Percentiles rank a stretch among this genome's conserved stretches.
phyloP scores from a whole-genome alignment of 2,329 filamentous ascomycete species.

The Cladosporium cucumerinum region DNA sequence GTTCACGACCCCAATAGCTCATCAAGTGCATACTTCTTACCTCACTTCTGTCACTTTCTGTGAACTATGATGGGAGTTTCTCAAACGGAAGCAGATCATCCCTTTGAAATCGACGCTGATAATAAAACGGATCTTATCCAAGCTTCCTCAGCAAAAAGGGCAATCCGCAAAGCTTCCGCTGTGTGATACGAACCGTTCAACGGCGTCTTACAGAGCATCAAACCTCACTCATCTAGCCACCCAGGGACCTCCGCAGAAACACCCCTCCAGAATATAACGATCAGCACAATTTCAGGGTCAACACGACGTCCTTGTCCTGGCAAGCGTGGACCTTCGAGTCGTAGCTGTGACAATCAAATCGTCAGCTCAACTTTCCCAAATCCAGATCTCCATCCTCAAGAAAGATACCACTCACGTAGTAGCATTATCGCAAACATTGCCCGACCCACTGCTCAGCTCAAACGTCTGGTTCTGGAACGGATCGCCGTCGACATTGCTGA shows the following conservation, averaged over 20 bases:
- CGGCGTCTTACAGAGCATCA: not conserved
- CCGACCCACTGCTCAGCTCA: constrained; percentile 22
- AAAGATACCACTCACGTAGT: not conserved
- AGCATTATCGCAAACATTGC: constrained; percentile 12
- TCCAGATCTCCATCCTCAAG: not conserved
- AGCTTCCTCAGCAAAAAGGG: too few relatives aligned
- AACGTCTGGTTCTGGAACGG: constrained; percentile 25
- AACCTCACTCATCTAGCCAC: not conserved
- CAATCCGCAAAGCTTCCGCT: not conserved
- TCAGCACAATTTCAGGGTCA: constrained; percentile 24
- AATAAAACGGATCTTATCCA: not conserved
- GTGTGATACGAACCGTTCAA: not conserved
- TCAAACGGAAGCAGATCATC: not conserved
- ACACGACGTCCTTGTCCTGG: constrained; percentile 21
- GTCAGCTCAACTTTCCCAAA: not conserved
- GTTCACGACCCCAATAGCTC: too few relatives aligned
- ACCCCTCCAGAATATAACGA: not conserved
- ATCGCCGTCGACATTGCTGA: constrained; percentile 28
- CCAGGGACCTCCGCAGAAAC: not conserved
- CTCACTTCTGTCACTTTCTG: not conserved
- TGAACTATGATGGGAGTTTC: not conserved
- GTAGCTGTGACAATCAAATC: constrained; percentile 9
- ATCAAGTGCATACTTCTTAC: not conserved
- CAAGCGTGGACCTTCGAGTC: constrained; percentile 22
- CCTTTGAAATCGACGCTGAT: not conserved